A percentile compares a stretch with the other conserved stretches of the same genome.
Evolutionary conservation across 441 rosid genomes (phyloP).

Genomic region (Dalechampia spathulata): DNA sequence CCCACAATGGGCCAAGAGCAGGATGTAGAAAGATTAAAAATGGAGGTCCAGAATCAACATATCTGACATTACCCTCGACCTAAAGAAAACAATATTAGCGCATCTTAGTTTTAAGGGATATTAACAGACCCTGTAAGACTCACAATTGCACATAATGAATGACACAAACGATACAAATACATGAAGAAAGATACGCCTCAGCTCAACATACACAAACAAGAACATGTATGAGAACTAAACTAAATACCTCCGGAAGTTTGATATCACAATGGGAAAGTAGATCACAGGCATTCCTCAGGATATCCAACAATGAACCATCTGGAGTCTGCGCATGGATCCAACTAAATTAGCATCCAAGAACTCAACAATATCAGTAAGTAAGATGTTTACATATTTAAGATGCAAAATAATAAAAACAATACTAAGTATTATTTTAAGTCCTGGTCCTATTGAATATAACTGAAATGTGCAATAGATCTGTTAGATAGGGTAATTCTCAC

Average conservation of each 20-base stretch:
- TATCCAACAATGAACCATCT: constrained; percentile 85
- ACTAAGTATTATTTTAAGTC: too few species aligned
- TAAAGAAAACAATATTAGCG: constrained; percentile 20
- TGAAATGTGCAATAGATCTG: too few species aligned
- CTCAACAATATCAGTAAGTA: too few species aligned
- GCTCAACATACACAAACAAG: constrained; percentile 4
- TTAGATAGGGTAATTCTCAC: too few species aligned
- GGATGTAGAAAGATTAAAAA: constrained; percentile 90
- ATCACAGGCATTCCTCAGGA: constrained; percentile 78
- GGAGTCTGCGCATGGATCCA: constrained; percentile 62
- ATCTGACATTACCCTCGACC: constrained; percentile 62
- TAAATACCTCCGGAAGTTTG: constrained; percentile 60
- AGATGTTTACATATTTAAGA: too few species aligned
- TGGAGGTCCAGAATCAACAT: constrained; percentile 65
- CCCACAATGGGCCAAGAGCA: constrained; percentile 96
- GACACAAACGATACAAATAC: not conserved
- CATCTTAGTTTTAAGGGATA: constrained; percentile 1
- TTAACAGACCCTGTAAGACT: not conserved
- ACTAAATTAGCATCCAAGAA: constrained; percentile 7
- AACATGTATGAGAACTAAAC: not conserved
- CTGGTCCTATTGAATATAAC: too few species aligned
- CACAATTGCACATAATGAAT: not conserved
- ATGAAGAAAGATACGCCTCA: constrained; percentile 8
- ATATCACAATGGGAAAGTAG: constrained; percentile 68
- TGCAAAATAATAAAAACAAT: too few species aligned